phyloP scores from a whole-genome alignment of 352 stramenopile species.

The Pythium myriotylum region DNA sequence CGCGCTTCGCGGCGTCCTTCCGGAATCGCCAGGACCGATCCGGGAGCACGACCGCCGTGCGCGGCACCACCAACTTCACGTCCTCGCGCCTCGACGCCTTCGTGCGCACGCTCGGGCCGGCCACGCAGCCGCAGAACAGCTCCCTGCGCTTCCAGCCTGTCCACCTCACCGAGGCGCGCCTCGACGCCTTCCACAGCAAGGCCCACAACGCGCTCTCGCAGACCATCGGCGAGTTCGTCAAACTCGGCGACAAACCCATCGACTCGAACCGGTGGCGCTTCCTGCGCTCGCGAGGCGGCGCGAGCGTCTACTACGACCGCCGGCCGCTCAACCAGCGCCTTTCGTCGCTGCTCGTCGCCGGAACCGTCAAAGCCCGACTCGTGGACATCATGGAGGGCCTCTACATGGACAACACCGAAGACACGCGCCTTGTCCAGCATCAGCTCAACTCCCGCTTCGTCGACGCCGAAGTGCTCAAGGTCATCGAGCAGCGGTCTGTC shows the following conservation, averaged over 20 bases:
- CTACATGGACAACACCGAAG: slow-evolving; percentile 26
- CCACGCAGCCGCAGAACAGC: not conserved
- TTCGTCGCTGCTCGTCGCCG: slow-evolving; percentile 16
- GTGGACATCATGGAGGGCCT: slow-evolving; percentile 26
- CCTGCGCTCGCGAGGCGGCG: slow-evolving; percentile 32
- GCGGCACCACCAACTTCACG: not conserved
- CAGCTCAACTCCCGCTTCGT: slow-evolving; percentile 23
- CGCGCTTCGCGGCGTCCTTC: not conserved
- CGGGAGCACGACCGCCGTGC: not conserved
- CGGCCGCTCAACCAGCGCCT: slow-evolving; percentile 1
- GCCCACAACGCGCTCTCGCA: slow-evolving; percentile 36
- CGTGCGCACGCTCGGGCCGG: not conserved
- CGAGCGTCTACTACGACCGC: slow-evolving; percentile 43
- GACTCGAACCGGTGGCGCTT: slow-evolving; percentile 41
- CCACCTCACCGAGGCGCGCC: slow-evolving; percentile 22
- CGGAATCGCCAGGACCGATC: not conserved
- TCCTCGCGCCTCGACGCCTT: slow-evolving; percentile 1
- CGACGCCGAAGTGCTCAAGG: slow-evolving; percentile 25
- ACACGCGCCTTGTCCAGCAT: slow-evolving; percentile 17
- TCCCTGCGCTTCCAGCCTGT: slow-evolving; percentile 12
- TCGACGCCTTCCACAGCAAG: slow-evolving; percentile 41
- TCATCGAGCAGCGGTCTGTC: slow-evolving; percentile 18
- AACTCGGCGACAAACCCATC: slow-evolving; percentile 23
- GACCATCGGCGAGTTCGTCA: slow-evolving; percentile 39
- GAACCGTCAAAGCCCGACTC: slow-evolving; percentile 21